Evolutionary conservation across 768 basidiomycete genomes (phyloP).

Genomic region (Neoboletus subvelutipes): DNA sequence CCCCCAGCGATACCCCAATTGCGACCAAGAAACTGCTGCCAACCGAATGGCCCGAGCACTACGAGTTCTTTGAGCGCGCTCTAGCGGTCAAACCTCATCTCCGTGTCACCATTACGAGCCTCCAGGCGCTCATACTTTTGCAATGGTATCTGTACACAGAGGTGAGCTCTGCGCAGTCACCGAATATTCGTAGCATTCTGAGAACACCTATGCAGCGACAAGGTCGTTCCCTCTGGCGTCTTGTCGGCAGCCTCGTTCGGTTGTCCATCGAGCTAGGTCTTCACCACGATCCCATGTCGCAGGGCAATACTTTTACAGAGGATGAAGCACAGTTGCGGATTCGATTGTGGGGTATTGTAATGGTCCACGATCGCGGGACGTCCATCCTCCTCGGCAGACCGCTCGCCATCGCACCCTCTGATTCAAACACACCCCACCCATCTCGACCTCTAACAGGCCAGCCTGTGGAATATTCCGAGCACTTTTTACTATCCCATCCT

Average conservation of each 20-base stretch:
- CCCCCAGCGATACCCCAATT: conserved; percentile 32
- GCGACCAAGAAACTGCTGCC: conserved; percentile 60
- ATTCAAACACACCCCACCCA: conserved; percentile 78
- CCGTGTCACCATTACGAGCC: conserved; percentile 75
- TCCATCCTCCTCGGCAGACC: conserved; percentile 86
- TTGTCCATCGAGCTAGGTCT: conserved; percentile 81
- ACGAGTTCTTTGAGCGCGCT: conserved; percentile 82
- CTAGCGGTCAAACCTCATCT: conserved; percentile 78
- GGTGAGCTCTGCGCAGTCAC: conserved; percentile 40
- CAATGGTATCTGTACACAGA: conserved; percentile 92
- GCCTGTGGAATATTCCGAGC: conserved; percentile 62
- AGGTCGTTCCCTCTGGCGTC: conserved; percentile 86
- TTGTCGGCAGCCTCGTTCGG: conserved; percentile 81
- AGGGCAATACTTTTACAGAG: conserved; percentile 61
- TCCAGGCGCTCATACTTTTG: conserved; percentile 79
- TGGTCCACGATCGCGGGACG: conserved; percentile 85
- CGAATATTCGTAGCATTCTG: conserved; percentile 4
- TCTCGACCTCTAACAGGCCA: conserved; percentile 38
- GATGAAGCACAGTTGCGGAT: conserved; percentile 79
- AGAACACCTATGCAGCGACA: conserved; percentile 55
- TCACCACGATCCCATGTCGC: conserved; percentile 79
- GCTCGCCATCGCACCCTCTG: conserved; percentile 77
- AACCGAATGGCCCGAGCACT: conserved; percentile 70
- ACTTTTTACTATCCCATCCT: conserved; percentile 74
- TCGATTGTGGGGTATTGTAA: conserved; percentile 81